Evolutionary conservation across 768 basidiomycete genomes (phyloP).

Genomic region (Phylloporus sp.): DNA sequence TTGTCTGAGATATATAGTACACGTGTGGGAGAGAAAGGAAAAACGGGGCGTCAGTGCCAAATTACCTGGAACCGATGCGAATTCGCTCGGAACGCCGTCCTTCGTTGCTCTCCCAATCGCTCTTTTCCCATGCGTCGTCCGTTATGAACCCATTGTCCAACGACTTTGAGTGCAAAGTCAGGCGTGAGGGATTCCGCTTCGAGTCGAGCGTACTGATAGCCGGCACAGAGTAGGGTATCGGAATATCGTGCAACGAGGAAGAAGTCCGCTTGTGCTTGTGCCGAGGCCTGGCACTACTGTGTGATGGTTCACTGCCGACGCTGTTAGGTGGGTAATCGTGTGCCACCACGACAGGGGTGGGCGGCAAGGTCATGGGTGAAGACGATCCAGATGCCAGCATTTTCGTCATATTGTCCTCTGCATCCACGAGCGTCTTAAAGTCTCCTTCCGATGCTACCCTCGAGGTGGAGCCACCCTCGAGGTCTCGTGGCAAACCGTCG

Average conservation of each 20-base stretch:
- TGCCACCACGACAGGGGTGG: neutral
- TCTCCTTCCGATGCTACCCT: constrained; percentile 30
- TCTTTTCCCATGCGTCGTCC: constrained; percentile 41
- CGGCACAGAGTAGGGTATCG: constrained; percentile 26
- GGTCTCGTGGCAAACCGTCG: constrained; percentile 32
- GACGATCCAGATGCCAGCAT: constrained; percentile 10
- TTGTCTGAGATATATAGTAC: constrained; percentile 20
- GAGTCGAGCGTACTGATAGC: constrained; percentile 33
- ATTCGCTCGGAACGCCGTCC: constrained; percentile 42
- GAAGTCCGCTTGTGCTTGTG: constrained; percentile 30
- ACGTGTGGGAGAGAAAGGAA: constrained; percentile 4
- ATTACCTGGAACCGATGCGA: constrained; percentile 28
- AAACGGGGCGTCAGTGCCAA: neutral
- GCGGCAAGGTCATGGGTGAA: constrained; percentile 12
- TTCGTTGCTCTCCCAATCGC: constrained; percentile 53
- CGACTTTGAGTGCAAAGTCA: neutral
- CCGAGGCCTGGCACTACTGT: constrained; percentile 21
- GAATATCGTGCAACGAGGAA: constrained; percentile 40
- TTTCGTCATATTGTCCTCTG: constrained; percentile 16
- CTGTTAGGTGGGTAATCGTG: constrained; percentile 57
- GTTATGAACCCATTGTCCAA: neutral
- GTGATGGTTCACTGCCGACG: constrained; percentile 33
- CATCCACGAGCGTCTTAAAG: constrained; percentile 15
- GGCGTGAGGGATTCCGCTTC: constrained; percentile 5
- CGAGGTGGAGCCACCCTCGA: constrained; percentile 43